Conservation (phyloP, 352 stramenopile species). For the Phytopythium helicoides region DNA sequence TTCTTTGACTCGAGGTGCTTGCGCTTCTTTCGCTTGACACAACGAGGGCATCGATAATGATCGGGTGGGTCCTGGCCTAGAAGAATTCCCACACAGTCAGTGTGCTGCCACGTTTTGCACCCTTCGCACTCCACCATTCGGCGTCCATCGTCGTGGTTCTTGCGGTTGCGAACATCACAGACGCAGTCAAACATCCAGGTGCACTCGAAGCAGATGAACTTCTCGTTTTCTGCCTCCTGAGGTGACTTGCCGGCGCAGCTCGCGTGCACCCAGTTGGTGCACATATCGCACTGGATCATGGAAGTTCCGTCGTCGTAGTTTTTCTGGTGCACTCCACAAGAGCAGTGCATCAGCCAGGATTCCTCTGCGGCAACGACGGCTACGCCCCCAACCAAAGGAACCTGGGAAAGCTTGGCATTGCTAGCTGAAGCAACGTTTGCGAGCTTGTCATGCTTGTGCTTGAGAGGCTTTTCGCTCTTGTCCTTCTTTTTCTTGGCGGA, state of each 20-base stretch:
- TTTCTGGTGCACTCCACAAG: slow-evolving; percentile 41
- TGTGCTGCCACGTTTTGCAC: slow-evolving; percentile 79
- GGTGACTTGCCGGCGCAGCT: slow-evolving; percentile 43
- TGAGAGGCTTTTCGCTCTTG: slow-evolving; percentile 9
- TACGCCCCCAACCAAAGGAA: not conserved
- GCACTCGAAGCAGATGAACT: slow-evolving; percentile 62
- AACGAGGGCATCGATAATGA: slow-evolving; percentile 56
- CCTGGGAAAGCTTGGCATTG: too few species aligned
- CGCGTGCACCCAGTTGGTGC: slow-evolving; percentile 58
- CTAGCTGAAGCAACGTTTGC: too few species aligned
- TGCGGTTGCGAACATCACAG: slow-evolving; percentile 43
- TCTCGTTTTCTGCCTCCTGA: slow-evolving; percentile 36
- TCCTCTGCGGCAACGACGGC: slow-evolving; percentile 18
- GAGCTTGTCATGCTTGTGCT: not conserved
- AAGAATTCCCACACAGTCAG: slow-evolving; percentile 52
- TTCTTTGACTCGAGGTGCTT: slow-evolving; percentile 1
- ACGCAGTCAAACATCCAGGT: slow-evolving; percentile 72
- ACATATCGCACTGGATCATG: slow-evolving; percentile 69
- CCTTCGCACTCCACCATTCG: slow-evolving; percentile 74
- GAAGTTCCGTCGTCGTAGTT: slow-evolving; percentile 61
- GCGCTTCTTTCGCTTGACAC: slow-evolving; percentile 18
- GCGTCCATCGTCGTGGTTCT: slow-evolving; percentile 66
- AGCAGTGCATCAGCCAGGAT: slow-evolving; percentile 61
- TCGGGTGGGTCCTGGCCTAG: slow-evolving; percentile 46
- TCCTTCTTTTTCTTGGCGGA: slow-evolving; percentile 36